Conservation (phyloP, 208 protist species). For the Endotrypanum monterogeii region DNA sequence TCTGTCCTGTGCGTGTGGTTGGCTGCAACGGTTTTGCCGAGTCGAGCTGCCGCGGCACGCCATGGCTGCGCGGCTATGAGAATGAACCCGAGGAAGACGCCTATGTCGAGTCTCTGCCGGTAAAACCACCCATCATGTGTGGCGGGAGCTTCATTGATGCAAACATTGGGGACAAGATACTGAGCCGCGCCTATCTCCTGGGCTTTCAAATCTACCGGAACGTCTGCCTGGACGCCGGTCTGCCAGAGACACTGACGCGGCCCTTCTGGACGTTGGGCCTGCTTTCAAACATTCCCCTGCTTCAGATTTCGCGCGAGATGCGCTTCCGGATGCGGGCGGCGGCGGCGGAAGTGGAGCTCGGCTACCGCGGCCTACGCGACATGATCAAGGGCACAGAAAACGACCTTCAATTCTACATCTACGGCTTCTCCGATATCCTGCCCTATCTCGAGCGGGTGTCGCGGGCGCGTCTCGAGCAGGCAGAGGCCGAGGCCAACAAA, state of each 20-base stretch:
- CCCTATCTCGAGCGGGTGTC: slow-evolving; percentile 27
- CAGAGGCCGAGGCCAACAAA: slow-evolving; percentile 22
- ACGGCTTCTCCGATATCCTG: slow-evolving; percentile 31
- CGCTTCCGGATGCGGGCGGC: slow-evolving; percentile 49
- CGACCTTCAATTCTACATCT: slow-evolving; percentile 46
- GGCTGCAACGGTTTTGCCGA: slow-evolving; percentile 45
- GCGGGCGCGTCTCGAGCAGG: slow-evolving; percentile 24
- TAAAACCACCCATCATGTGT: slow-evolving; percentile 49
- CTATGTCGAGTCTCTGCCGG: slow-evolving; percentile 47
- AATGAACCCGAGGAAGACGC: slow-evolving; percentile 53
- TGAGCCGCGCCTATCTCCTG: slow-evolving; percentile 45
- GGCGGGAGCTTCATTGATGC: slow-evolving; percentile 46
- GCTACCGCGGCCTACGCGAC: slow-evolving; percentile 36
- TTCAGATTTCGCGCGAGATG: slow-evolving; percentile 56
- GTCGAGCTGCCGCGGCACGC: slow-evolving; percentile 47
- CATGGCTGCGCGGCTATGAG: slow-evolving; percentile 57
- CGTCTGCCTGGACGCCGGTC: slow-evolving; percentile 42
- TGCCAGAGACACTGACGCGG: slow-evolving; percentile 46
- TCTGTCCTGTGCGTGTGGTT: slow-evolving; percentile 53
- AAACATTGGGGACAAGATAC: slow-evolving; percentile 44
- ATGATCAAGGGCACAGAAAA: slow-evolving; percentile 48
- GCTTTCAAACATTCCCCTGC: slow-evolving; percentile 46
- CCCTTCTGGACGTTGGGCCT: slow-evolving; percentile 42
- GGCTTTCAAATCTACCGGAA: slow-evolving; percentile 43
- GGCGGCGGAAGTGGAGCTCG: slow-evolving; percentile 46